phyloP scores from a whole-genome alignment of 768 basidiomycete genomes.

The Tricholoma sp. region DNA sequence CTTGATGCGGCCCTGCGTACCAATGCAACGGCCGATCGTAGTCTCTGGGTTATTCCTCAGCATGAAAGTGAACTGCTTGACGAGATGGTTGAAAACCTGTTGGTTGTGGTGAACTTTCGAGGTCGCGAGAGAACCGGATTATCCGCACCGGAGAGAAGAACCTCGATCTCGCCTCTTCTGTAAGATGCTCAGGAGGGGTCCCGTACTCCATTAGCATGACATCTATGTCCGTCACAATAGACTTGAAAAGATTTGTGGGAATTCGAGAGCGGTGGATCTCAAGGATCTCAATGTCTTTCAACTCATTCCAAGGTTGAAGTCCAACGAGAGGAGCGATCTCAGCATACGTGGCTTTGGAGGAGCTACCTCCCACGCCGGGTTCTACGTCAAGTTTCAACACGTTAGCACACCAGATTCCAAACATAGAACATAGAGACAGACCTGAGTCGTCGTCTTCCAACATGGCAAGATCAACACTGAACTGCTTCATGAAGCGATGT shows the following conservation, averaged over 20 bases:
- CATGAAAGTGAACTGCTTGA: conserved; percentile 11
- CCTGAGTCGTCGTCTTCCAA: no score
- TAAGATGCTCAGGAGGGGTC: conserved; percentile 14
- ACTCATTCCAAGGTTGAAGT: no score
- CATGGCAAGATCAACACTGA: no score
- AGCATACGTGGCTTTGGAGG: no score
- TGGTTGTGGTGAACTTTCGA: conserved; percentile 9
- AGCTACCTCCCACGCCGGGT: no score
- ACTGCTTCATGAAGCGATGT: no score
- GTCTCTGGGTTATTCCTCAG: conserved; percentile 17
- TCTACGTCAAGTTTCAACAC: no score
- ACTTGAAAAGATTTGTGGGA: conserved; percentile 17
- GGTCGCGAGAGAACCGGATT: conserved; percentile 4
- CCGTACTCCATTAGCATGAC: conserved; percentile 19
- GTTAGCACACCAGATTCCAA: no score
- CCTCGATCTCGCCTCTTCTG: conserved; percentile 16
- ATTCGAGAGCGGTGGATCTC: conserved; percentile 19
- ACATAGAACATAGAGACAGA: no score
- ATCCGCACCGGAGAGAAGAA: conserved; percentile 15
- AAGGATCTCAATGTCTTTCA: conserved; percentile 15
- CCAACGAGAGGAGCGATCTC: no score
- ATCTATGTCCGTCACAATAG: conserved; percentile 18
- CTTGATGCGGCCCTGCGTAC: conserved; percentile 7
- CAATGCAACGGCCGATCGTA: conserved; percentile 6
- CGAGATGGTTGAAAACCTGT: conserved; percentile 18